Evolutionary conservation across 2,329 filamentous ascomycete genomes (phyloP), one percentile per base, ranked within the genome.

Genomic region (Aspergillus phoenicis): DNA sequence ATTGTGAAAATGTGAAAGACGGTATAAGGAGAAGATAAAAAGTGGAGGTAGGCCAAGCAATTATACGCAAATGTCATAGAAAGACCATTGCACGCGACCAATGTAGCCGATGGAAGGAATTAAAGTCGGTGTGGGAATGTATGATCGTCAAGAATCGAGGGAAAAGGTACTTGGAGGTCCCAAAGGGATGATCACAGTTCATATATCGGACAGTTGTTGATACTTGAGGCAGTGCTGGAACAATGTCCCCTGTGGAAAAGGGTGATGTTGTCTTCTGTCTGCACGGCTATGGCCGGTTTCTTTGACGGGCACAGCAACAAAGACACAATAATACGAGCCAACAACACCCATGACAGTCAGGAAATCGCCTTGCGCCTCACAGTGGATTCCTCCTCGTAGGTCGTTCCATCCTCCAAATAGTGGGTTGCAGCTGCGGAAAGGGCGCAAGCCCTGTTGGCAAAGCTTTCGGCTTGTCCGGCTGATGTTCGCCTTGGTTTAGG

Each of bases 1-100:
- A 68, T 69, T 53, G 53, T 30, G 38, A 39, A 36, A 20, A 22
- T 22, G 30, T 39, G 45, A 8, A 52, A 30, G 41, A 36, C 10
- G 49, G 20, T 15, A 43, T 30, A 5, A 24, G 5, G 26, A 30
- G 43, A 20, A 13, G 15, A 24, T 30, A n/a, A 36, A 45, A 22
- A 28, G 28, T 26, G n/a, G 38, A 26, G 36, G 22, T 33, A 47
- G 41, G 22, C 30, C 43, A 36, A 41, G 28, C 33, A 52, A 36
- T 13, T 39, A 33, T 17, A 26, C 8, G 33, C 24, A 22, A 20
- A 39, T 30, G n/a, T 17, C 15, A 36, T 39, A 15, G 26, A 20
- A 39, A 26, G 39, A 41, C 26, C 15, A n/a, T 36, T 24, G 10
- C 2, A 47, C 38, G 28, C 15, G 39, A 30, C 24, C 10, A 43